These are phyloP conservation scores for Exophiala aquamarina DNA, from an alignment of 2,329 filamentous ascomycete species.

Conservation along the genomic window DNA sequence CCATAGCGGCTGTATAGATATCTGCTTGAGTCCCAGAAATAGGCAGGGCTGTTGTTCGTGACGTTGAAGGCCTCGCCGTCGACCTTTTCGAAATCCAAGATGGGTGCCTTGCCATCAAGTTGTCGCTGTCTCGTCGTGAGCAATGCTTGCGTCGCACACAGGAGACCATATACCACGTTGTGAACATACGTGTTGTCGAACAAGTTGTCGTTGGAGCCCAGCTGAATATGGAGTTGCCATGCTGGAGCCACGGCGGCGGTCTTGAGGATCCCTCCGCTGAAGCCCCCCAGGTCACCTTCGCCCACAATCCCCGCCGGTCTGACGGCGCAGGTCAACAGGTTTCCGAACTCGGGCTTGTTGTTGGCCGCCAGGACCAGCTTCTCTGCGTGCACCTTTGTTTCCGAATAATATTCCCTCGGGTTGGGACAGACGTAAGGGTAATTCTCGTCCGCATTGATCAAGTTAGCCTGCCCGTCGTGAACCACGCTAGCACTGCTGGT, in stretches of 20 bases:
- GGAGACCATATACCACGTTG: slow-evolving; percentile 75
- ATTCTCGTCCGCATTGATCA: slow-evolving; percentile 81
- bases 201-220: slow-evolving; percentile 71
- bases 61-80: slow-evolving; percentile 89
- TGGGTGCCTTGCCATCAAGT: slow-evolving; percentile 53
- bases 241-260: slow-evolving; percentile 59
- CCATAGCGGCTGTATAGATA: slow-evolving; percentile 66
- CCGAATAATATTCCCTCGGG: slow-evolving; percentile 77
- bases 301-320: slow-evolving; percentile 89
- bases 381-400: slow-evolving; percentile 87
- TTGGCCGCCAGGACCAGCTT: slow-evolving; percentile 69
- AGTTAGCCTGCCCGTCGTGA: slow-evolving; percentile 75
- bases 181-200: slow-evolving; percentile 71
- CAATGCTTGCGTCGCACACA: slow-evolving; percentile 75
- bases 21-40: slow-evolving; percentile 87
- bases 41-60: slow-evolving; percentile 83
- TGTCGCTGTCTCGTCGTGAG: slow-evolving; percentile 54
- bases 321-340: slow-evolving; percentile 74
- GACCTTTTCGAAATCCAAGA: slow-evolving; percentile 70
- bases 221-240: slow-evolving; percentile 72
- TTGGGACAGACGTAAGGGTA: slow-evolving; percentile 74
- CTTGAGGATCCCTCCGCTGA: slow-evolving; percentile 71
- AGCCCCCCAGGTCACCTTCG: slow-evolving; percentile 73
- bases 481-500: slow-evolving; percentile 87
- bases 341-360: slow-evolving; percentile 60